Evolutionary conservation across 1,284 basidiomycete genomes (phyloP), one percentile per base, ranked within the genome.

Genomic region (Hemileia vastatrix): DNA sequence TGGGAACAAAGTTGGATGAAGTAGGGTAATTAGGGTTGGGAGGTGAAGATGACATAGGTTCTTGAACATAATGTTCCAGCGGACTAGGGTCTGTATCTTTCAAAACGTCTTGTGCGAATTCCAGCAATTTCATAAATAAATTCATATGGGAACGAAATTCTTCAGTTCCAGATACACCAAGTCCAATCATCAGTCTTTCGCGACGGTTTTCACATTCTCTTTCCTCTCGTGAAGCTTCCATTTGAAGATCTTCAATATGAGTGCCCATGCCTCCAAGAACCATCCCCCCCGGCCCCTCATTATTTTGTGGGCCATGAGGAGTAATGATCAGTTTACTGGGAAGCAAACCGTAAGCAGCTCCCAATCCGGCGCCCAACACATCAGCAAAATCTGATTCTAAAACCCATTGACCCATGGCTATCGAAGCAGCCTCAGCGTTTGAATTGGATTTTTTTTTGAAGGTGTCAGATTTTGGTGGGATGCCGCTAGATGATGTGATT

Each of bases 371-470:
- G 3, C 87, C 91, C 52, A 98, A 83, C 1, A 98, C 93, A 65
- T 97, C 92, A 15, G 91, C 89, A 76, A 96, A 95, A 77, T 96
- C 93, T 6, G 92, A 91, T 71, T 95, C 89, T 15, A 95, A 82
- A 54, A 97, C 89, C 73, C 92, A 96, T 72, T 92, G 89, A 24
- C 87, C 89, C 49, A 92, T 80, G n/a, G 86, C 89, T 58, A 89
- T 80, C 9, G 86, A 85, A 3, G 88, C 88, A 70, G 91, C 88
- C 31, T 83, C 83, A 47, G 51, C 40, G 11, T 49, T 55, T 19
- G 31, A 43, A 40, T 33, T 55, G 21, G 50, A 57, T 55, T 47
- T 19, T 57, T 27, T 61, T 45, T 56, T 21, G 65, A 19, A 19
- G 2, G 33, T 44, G 13, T 27, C 3, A 18, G 54, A 27, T 21